A percentile compares a stretch with the other conserved stretches of the same genome.
Evolutionary conservation across 768 basidiomycete species (phyloP).

Genomic region (Mycena polygramma): DNA sequence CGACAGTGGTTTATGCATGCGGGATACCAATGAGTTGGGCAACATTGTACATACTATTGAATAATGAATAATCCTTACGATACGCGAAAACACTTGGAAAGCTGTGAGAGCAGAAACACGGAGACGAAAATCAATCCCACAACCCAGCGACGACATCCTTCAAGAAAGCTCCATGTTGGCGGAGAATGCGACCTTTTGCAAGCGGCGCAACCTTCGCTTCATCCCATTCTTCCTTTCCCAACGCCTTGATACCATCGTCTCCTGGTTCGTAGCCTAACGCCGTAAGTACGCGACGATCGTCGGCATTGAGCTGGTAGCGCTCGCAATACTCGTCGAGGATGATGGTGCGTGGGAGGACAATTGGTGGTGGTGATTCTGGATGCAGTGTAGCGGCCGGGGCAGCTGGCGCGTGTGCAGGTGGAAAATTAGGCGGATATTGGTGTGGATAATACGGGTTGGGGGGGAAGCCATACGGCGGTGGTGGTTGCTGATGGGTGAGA

Average conservation of each 20-base stretch:
- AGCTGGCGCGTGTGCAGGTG: too few relatives aligned
- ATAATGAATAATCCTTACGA: too few relatives aligned
- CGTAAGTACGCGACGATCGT: conserved; percentile 7
- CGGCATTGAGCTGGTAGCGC: background rate
- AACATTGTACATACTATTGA: too few relatives aligned
- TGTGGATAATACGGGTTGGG: too few relatives aligned
- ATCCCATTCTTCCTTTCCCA: background rate
- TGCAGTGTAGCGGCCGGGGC: too few relatives aligned
- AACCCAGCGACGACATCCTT: conserved; percentile 1
- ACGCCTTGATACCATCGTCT: background rate
- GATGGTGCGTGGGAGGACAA: conserved; percentile 4
- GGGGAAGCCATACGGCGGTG: too few relatives aligned
- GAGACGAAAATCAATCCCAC: background rate
- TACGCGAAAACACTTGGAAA: background rate
- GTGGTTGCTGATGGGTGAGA: too few relatives aligned
- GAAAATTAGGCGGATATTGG: too few relatives aligned
- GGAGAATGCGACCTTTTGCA: background rate
- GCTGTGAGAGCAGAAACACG: background rate
- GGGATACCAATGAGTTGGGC: background rate
- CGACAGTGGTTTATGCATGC: conserved; percentile 17
- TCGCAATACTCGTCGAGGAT: conserved; percentile 13
- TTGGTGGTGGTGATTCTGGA: background rate
- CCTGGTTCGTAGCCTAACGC: conserved; percentile 1
- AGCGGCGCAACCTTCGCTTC: conserved; percentile 8
- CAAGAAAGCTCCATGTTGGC: conserved; percentile 6